Evolutionary conservation across 2,329 filamentous ascomycete genomes (phyloP).

Genomic region (Aspergillus fischeri): DNA sequence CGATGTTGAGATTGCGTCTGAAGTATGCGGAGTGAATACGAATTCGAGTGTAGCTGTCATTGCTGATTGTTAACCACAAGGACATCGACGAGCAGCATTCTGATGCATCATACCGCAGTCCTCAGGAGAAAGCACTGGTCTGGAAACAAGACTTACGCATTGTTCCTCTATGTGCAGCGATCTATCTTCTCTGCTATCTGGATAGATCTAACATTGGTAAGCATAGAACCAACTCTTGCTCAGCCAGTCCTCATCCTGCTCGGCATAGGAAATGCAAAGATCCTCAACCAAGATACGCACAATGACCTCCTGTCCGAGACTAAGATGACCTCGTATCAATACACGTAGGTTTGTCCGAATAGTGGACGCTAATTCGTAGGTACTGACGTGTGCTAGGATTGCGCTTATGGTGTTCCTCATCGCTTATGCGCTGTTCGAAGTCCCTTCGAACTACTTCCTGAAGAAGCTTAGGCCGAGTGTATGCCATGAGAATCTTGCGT

Average conservation of each 20-base stretch:
- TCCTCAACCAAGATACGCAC: conserved; percentile 57
- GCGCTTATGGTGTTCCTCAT: conserved; percentile 47
- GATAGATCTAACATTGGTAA: conserved; percentile 64
- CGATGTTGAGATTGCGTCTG: conserved; percentile 10
- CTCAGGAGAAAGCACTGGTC: conserved; percentile 37
- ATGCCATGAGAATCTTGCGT: conserved; percentile 1
- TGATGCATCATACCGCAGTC: conserved; percentile 8
- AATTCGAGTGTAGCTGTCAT: not conserved
- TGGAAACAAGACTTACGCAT: conserved; percentile 61
- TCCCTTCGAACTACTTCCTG: conserved; percentile 48
- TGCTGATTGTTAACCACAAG: not conserved
- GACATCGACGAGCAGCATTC: conserved; percentile 3
- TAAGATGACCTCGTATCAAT: conserved; percentile 59
- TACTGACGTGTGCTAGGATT: conserved; percentile 27
- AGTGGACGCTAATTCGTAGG: not conserved
- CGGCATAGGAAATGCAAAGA: conserved; percentile 54
- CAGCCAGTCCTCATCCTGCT: conserved; percentile 7
- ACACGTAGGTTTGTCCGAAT: conserved; percentile 40
- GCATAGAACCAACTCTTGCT: not conserved
- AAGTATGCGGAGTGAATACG: conserved; percentile 1
- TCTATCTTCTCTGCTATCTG: conserved; percentile 66
- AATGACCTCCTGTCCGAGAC: conserved; percentile 62
- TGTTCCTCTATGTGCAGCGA: conserved; percentile 58
- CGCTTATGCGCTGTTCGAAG: conserved; percentile 48
- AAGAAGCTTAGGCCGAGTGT: conserved; percentile 46